Evolutionary conservation across 140 eudicot genomes (phyloP).

Genomic region (Bidens hawaiensis): DNA sequence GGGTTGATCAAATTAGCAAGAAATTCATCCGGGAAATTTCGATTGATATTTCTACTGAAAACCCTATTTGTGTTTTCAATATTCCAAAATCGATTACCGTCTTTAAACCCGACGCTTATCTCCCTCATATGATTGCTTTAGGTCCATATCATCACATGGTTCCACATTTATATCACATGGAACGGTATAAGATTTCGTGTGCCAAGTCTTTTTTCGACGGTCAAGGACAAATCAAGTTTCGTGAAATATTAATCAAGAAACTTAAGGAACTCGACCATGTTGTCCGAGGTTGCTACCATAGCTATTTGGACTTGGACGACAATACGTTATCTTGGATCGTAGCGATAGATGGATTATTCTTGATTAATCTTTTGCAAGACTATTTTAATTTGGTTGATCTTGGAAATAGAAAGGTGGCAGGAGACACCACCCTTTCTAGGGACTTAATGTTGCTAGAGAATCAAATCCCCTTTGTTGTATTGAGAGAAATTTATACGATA

Average conservation of each 20-base stretch:
- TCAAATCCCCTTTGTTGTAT: conserved; percentile 41
- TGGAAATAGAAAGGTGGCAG: neutral
- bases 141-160: conserved; percentile 38
- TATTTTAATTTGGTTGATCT: conserved; percentile 10
- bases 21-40: conserved; percentile 21
- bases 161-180: conserved; percentile 25
- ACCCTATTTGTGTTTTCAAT: conserved; percentile 24
- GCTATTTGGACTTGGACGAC: conserved; percentile 37
- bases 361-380: conserved; percentile 33
- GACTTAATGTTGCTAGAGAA: conserved; percentile 50
- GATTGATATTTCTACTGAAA: conserved; percentile 23
- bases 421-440: conserved; percentile 20
- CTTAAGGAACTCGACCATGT: conserved; percentile 23
- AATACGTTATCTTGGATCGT: conserved; percentile 41
- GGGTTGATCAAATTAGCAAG: conserved; percentile 30
- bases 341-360: conserved; percentile 50
- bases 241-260: conserved; percentile 25
- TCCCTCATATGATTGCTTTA: conserved; percentile 28
- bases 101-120: conserved; percentile 30
- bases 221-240: conserved; percentile 13
- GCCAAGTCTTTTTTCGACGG: conserved; percentile 3
- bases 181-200: conserved; percentile 25
- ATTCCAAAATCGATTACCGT: conserved; percentile 13
- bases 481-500: conserved; percentile 21
- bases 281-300: conserved; percentile 46